Percentiles rank a stretch among this genome's conserved stretches.
These are phyloP conservation scores for Clavariopsis aquatica DNA, from an alignment of 495 filamentous ascomycete species.

Conservation along the genomic window DNA sequence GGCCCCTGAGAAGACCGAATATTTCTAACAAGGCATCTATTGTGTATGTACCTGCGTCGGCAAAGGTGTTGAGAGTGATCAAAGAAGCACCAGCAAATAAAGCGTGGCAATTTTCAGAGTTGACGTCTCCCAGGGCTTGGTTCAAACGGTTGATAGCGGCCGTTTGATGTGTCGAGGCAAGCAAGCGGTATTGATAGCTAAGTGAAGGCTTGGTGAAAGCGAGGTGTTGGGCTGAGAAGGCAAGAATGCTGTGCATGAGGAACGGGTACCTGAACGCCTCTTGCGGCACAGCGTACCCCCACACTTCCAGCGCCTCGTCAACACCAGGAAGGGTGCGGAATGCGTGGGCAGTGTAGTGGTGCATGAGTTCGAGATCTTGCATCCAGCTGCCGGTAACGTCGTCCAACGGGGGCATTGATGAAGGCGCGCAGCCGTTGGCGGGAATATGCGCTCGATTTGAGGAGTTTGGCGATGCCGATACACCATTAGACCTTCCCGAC, in stretches of 20 bases:
- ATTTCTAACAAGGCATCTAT: conserved; percentile 7
- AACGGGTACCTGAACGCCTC: conserved; percentile 11
- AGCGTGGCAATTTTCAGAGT: conserved; percentile 2
- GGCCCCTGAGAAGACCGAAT: conserved; percentile 1
- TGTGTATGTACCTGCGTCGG: background rate
- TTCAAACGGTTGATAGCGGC: conserved; percentile 3
- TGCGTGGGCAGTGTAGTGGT: conserved; percentile 15
- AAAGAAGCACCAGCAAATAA: conserved; percentile 4
- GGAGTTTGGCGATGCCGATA: background rate
- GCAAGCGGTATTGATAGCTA: background rate
- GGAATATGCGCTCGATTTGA: background rate
- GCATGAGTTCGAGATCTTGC: conserved; percentile 18
- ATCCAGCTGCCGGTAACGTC: conserved; percentile 8
- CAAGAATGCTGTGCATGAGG: conserved; percentile 16
- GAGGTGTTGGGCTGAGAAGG: conserved; percentile 10
- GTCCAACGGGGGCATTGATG: background rate
- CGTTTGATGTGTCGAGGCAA: conserved; percentile 10
- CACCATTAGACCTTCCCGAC: background rate
- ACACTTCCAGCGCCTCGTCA: conserved; percentile 6
- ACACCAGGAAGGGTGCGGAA: conserved; percentile 1
- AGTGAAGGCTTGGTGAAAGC: conserved; percentile 1
- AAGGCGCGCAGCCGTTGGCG: background rate
- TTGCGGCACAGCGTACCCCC: conserved; percentile 18
- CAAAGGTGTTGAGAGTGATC: conserved; percentile 13
- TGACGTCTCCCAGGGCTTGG: background rate